Evolutionary conservation across 306 rosid genomes (phyloP).

Genomic region (Pterocarpus macrocarpus): DNA sequence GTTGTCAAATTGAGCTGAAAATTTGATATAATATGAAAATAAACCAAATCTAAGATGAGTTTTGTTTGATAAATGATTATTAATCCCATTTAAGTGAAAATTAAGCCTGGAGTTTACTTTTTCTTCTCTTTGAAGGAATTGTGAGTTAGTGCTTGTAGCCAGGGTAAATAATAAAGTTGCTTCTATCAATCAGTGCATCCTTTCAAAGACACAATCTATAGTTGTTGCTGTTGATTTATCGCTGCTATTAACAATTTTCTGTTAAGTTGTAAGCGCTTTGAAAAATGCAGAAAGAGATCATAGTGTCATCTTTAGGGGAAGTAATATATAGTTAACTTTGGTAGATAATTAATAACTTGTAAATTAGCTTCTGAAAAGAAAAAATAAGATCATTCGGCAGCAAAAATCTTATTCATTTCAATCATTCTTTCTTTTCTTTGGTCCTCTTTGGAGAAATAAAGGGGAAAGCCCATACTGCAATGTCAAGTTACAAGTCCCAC

Average conservation of each 20-base stretch:
- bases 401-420: not conserved
- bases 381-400: not conserved
- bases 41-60: constrained; percentile 6
- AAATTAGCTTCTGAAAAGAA: not conserved
- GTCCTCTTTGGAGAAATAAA: not conserved
- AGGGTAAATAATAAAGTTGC: not conserved
- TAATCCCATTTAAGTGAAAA: no score
- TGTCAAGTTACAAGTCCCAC: not conserved
- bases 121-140: no score
- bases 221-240: not conserved
- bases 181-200: not conserved
- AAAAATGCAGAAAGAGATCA: not conserved
- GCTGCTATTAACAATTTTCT: constrained; percentile 1
- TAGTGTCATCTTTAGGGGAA: not conserved
- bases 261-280: not conserved
- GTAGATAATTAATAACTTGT: not conserved
- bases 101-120: no score
- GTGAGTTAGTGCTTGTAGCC: not conserved
- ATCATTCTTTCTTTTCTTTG: not conserved
- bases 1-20: not conserved
- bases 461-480: not conserved
- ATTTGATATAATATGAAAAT: not conserved
- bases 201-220: not conserved
- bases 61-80: no score
- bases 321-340: not conserved